Conservation (phyloP, 2,329 filamentous ascomycete species). For the Aspergillus awamori region DNA sequence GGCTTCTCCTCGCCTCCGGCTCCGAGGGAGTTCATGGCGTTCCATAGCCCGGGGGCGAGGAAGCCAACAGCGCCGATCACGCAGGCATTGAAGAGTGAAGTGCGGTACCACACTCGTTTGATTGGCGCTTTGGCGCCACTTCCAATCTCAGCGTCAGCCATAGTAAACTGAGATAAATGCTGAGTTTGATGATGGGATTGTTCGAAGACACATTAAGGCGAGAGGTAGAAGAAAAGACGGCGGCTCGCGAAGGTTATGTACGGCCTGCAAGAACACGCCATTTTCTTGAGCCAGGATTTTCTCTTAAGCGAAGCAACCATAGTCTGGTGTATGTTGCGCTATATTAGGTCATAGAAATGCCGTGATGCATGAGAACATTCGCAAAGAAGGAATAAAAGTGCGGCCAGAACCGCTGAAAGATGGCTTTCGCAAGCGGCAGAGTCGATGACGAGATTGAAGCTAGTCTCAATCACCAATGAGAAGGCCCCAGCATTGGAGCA, state of each 20-base stretch:
- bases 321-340: neutral
- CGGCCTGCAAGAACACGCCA: neutral
- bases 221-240: neutral
- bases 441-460: neutral
- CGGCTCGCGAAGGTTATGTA: neutral
- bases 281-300: neutral
- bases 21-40: conserved; percentile 58
- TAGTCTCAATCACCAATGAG: neutral
- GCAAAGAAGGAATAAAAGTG: neutral
- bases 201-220: neutral
- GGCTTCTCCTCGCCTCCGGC: conserved; percentile 57
- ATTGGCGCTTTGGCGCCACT: neutral
- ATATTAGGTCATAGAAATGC: conserved; percentile 1
- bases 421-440: neutral
- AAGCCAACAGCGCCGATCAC: conserved; percentile 58
- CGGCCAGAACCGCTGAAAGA: neutral
- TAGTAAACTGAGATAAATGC: neutral
- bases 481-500: neutral
- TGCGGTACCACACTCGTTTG: conserved; percentile 50
- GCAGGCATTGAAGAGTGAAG: conserved; percentile 57
- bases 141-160: neutral
- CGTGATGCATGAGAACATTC: neutral
- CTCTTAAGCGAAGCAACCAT: neutral
- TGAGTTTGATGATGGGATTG: neutral
- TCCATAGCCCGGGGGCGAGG: conserved; percentile 53